A percentile compares a stretch with the other conserved stretches of the same genome.
Conservation (phyloP, 2,329 filamentous ascomycete genomes). For the Ophiostoma tasmaniense region DNA sequence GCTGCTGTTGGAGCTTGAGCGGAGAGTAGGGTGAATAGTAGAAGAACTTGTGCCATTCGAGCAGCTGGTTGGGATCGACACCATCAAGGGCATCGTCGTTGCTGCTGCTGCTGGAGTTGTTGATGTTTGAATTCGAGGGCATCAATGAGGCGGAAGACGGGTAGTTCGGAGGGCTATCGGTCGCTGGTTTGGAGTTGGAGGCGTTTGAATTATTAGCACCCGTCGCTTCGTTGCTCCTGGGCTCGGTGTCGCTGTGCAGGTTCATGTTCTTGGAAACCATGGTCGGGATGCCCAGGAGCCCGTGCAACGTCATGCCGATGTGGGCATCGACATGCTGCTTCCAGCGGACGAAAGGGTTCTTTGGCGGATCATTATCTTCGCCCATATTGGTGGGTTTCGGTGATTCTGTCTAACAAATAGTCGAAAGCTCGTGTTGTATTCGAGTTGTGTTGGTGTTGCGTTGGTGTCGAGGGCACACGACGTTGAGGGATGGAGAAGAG, state of each 20-base stretch:
- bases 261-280: constrained; percentile 25
- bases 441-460: neutral
- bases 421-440: neutral
- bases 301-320: constrained; percentile 28
- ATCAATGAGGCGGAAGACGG: neutral
- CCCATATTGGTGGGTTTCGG: constrained; percentile 14
- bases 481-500: neutral
- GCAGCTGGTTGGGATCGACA: constrained; percentile 20
- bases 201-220: neutral
- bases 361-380: constrained; percentile 21
- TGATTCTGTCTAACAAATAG: neutral
- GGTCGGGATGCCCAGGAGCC: constrained; percentile 24
- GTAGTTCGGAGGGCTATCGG: neutral
- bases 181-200: neutral
- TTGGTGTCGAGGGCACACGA: neutral
- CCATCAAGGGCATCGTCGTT: constrained; percentile 19
- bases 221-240: constrained; percentile 1
- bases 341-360: constrained; percentile 34
- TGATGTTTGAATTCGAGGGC: constrained; percentile 15
- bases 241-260: constrained; percentile 14
- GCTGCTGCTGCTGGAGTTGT: too few species aligned
- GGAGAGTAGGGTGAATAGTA: constrained; percentile 38
- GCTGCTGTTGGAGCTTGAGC: constrained; percentile 31
- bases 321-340: constrained; percentile 34
- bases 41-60: constrained; percentile 30